A percentile compares a stretch with the other conserved stretches of the same genome.
Evolutionary conservation across 2,329 filamentous ascomycete species (phyloP).

Genomic region (Aureobasidium subglaciale): DNA sequence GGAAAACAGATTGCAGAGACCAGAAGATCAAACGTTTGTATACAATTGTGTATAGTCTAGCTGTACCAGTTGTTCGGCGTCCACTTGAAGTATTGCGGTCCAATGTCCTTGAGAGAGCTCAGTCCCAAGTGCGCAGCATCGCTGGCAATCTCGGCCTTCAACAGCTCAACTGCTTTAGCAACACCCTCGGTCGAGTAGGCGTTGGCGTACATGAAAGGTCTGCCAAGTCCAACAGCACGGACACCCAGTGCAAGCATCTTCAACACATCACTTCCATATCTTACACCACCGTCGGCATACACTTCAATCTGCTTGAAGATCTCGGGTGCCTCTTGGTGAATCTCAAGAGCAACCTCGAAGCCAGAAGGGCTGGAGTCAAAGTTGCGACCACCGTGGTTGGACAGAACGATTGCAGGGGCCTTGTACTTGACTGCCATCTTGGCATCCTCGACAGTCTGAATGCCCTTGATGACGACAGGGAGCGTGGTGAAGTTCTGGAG

Average conservation of each 20-base stretch:
- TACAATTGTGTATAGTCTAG: no score
- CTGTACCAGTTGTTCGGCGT: slow-evolving; percentile 2
- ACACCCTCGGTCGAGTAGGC: slow-evolving; percentile 52
- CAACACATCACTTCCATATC: slow-evolving; percentile 58
- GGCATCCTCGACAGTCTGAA: slow-evolving; percentile 36
- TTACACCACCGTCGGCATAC: slow-evolving; percentile 58
- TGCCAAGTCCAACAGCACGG: slow-evolving; percentile 54
- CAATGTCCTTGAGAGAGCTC: background rate
- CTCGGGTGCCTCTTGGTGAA: slow-evolving; percentile 54
- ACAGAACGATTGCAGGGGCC: slow-evolving; percentile 42
- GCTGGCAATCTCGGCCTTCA: slow-evolving; percentile 7
- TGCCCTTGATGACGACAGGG: slow-evolving; percentile 38
- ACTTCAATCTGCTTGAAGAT: slow-evolving; percentile 56
- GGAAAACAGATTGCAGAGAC: no score
- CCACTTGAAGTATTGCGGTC: slow-evolving; percentile 3
- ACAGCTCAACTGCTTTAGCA: background rate
- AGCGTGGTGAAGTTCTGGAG: slow-evolving; percentile 32
- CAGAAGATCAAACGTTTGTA: no score
- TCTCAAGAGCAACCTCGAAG: slow-evolving; percentile 54
- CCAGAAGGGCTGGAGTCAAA: slow-evolving; percentile 46
- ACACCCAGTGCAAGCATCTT: slow-evolving; percentile 61
- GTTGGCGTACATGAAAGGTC: slow-evolving; percentile 53
- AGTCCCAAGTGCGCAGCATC: background rate
- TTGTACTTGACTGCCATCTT: slow-evolving; percentile 35
- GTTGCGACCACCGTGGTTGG: slow-evolving; percentile 47